A percentile compares a stretch with the other conserved stretches of the same genome.
Evolutionary conservation across 169 alveolate genomes (phyloP).

Genomic region (Cryptosporidium ryanae): DNA sequence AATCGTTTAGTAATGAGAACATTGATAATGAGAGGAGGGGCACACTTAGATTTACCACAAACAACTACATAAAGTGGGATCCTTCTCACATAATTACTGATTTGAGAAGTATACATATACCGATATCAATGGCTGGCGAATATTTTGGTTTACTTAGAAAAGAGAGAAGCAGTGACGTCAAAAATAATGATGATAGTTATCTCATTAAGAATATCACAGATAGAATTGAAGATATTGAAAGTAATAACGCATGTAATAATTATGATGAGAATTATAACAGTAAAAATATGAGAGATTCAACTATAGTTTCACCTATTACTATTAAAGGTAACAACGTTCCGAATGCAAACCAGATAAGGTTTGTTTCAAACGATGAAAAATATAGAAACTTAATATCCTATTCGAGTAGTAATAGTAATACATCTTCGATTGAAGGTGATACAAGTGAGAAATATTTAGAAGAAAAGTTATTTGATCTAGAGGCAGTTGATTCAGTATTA

Average conservation of each 20-base stretch:
- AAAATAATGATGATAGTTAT: neutral
- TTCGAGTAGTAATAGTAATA: neutral
- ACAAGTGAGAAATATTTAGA: slow-evolving; percentile 13
- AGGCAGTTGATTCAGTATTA: slow-evolving; percentile 59
- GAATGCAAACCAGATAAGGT: slow-evolving; percentile 62
- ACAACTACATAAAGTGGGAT: slow-evolving; percentile 67
- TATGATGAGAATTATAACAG: neutral
- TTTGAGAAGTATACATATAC: slow-evolving; percentile 73
- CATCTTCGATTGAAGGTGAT: neutral
- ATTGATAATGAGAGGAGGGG: slow-evolving; percentile 16
- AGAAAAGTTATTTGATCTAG: slow-evolving; percentile 42
- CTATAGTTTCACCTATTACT: slow-evolving; percentile 14
- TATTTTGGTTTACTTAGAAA: slow-evolving; percentile 62
- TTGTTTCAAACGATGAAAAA: slow-evolving; percentile 24
- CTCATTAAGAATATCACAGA: neutral
- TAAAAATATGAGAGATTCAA: neutral
- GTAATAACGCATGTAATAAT: neutral
- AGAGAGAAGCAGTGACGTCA: slow-evolving; percentile 18
- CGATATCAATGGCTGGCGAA: slow-evolving; percentile 66
- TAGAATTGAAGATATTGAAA: neutral
- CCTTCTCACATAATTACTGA: slow-evolving; percentile 54
- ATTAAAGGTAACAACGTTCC: slow-evolving; percentile 66
- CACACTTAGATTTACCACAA: slow-evolving; percentile 48
- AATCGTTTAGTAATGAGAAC: neutral
- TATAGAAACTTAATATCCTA: neutral